A percentile compares a stretch with the other conserved stretches of the same genome.
Conservation (phyloP, 2,329 filamentous ascomycete species). For the Teratosphaeria gauchensis region DNA sequence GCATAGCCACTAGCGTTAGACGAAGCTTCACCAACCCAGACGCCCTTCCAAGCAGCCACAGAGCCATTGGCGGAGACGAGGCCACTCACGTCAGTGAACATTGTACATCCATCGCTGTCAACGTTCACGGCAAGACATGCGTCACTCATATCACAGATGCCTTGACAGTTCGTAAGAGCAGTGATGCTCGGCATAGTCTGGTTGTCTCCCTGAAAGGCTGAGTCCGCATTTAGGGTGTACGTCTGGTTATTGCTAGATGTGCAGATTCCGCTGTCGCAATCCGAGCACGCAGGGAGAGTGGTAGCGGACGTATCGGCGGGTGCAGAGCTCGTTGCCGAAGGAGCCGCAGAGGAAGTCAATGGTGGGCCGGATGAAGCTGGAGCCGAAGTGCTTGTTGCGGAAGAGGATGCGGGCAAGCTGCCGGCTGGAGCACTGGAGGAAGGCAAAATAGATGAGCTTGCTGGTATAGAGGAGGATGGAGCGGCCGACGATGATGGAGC, state of each 20-base stretch:
- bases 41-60: slow-evolving; percentile 2
- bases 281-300: not conserved
- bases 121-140: slow-evolving; percentile 4
- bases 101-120: not conserved
- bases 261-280: not conserved
- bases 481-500: no score
- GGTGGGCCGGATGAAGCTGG: no score
- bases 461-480: no score
- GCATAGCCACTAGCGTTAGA: not conserved
- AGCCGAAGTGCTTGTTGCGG: not conserved
- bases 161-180: slow-evolving; percentile 1
- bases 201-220: not conserved
- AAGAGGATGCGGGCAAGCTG: not conserved
- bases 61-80: not conserved
- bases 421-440: not conserved
- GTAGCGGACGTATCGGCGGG: not conserved
- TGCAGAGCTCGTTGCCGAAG: not conserved
- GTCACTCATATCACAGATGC: not conserved
- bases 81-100: slow-evolving; percentile 1
- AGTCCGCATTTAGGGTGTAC: not conserved
- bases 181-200: not conserved
- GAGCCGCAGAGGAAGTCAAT: no score
- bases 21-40: slow-evolving; percentile 4
- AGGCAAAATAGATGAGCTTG: no score
- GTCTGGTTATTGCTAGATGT: not conserved